Conservation (phyloP, 2,329 filamentous ascomycete genomes). For the Tolypocladium inflatum region DNA sequence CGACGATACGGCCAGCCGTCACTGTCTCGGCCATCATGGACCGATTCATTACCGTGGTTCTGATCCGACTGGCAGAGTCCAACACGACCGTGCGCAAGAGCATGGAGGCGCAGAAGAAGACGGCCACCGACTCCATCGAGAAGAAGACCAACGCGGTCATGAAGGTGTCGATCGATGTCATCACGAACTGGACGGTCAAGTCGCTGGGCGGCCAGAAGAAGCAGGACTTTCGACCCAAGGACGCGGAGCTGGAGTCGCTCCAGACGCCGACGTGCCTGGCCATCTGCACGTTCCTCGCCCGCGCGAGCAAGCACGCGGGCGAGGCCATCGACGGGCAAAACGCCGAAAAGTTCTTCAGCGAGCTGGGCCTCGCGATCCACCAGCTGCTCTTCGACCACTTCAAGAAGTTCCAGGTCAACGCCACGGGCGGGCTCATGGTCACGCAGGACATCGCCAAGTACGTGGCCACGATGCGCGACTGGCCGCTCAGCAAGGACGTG, state of each 20-base stretch:
- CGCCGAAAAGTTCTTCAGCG: slow-evolving; percentile 69
- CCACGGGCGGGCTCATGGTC: slow-evolving; percentile 88
- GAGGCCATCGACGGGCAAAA: slow-evolving; percentile 76
- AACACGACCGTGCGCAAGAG: slow-evolving; percentile 85
- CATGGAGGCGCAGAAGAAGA: slow-evolving; percentile 74
- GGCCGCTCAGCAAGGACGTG: slow-evolving; percentile 63
- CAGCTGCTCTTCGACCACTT: slow-evolving; percentile 82
- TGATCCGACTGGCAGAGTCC: slow-evolving; percentile 79
- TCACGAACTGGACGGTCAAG: slow-evolving; percentile 66
- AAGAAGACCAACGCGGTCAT: slow-evolving; percentile 63
- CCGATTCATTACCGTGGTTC: slow-evolving; percentile 80
- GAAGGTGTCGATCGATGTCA: slow-evolving; percentile 52
- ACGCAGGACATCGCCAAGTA: slow-evolving; percentile 95
- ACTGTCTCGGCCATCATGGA: slow-evolving; percentile 90
- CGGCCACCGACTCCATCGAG: slow-evolving; percentile 69
- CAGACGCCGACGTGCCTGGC: slow-evolving; percentile 79
- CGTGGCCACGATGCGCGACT: slow-evolving; percentile 73
- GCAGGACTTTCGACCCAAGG: slow-evolving; percentile 80
- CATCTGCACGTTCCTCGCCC: slow-evolving; percentile 71
- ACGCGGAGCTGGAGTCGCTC: slow-evolving; percentile 68
- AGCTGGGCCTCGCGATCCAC: slow-evolving; percentile 73
- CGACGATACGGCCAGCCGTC: slow-evolving; percentile 69
- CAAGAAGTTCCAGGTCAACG: slow-evolving; percentile 87
- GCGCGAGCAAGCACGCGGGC: slow-evolving; percentile 51
- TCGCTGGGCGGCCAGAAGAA: slow-evolving; percentile 73